Conservation (phyloP, 208 protist species). For the Wallacemonas collosoma region DNA sequence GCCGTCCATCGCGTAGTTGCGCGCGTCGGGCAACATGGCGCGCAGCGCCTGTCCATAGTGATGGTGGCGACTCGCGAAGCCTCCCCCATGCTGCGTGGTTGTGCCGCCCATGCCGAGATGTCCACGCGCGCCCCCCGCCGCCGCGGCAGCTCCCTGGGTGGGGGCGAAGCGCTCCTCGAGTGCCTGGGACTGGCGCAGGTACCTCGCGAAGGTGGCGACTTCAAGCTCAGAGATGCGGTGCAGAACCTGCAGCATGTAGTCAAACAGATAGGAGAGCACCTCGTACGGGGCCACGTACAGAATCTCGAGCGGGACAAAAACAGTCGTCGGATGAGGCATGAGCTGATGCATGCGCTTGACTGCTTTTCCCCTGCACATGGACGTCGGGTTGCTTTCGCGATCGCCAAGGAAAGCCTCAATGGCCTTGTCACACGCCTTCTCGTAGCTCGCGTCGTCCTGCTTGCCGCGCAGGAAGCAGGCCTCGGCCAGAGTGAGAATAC, state of each 20-base stretch:
- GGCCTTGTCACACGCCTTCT: constrained; percentile 73
- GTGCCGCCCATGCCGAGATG: constrained; percentile 2
- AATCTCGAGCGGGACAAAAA: constrained; percentile 57
- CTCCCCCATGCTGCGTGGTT: constrained; percentile 1
- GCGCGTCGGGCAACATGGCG: constrained; percentile 6
- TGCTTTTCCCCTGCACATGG: constrained; percentile 56
- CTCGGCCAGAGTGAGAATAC: constrained; percentile 62
- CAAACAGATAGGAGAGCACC: constrained; percentile 80
- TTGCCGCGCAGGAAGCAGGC: constrained; percentile 68
- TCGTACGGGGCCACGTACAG: constrained; percentile 82
- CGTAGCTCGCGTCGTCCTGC: constrained; percentile 62
- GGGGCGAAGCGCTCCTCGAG: constrained; percentile 25
- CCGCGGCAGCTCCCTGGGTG: too few relatives aligned
- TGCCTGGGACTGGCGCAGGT: constrained; percentile 60
- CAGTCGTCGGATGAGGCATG: constrained; percentile 44
- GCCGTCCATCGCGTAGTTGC: constrained; percentile 19
- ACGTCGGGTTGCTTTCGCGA: constrained; percentile 30
- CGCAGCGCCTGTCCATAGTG: constrained; percentile 14
- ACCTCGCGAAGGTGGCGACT: constrained; percentile 55
- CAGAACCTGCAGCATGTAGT: constrained; percentile 79
- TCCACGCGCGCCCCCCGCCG: neutral
- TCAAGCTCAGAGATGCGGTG: constrained; percentile 75
- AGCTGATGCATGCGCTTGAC: constrained; percentile 83
- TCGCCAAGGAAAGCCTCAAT: constrained; percentile 77
- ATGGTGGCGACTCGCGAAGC: constrained; percentile 12